Evolutionary conservation across 2,329 filamentous ascomycete species (phyloP), one percentile per base, ranked within the genome.

Genomic region (Fusarium sp.): DNA sequence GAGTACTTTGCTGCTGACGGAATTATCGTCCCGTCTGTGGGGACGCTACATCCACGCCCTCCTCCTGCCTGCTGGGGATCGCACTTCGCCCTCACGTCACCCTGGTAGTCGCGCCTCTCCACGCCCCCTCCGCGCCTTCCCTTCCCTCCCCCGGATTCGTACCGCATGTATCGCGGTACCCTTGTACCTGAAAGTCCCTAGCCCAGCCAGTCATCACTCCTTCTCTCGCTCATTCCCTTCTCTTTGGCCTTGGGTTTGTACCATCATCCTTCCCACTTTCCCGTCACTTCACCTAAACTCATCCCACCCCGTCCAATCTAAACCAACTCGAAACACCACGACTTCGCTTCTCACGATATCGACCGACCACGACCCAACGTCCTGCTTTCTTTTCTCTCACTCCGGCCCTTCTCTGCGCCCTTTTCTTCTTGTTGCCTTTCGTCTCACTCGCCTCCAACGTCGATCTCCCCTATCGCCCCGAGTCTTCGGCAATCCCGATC

Each of bases 271-370:
- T 73, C 54, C 69, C 64, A 71, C 60, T 63, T 68, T 70, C 72
- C 75, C 65, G 71, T 68, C 56, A 71, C 63, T 67, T 68, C 60
- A 56, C 61, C 60, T 47, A 62, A 60, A 65, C 61, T 66, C 55
- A 70, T 72, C 72, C 67, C 68, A 66, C 60, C 62, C 62, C 62
- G 34, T 62, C 62, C 56, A 62, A 64, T 55, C 50, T 54, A 64
- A 63, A 61, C 61, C 61, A 71, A 62, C 63, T 65, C 65, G 65
- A 75, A 75, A 74, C 73, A 76, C 72, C 71, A 75, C 65, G 60
- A 39, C 53, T 34, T 57, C 65, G 37, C 59, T 57, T 67, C 54
- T 74, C 72, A 71, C 70, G 70, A 73, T 72, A 74, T 68, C 50
- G 53, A 56, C 46, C 61, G 64, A 56, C 58, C 52, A n/a, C 39